These are phyloP conservation scores for Penicillium sp. DNA, from an alignment of 2,329 filamentous ascomycete species.

Conservation along the genomic window DNA sequence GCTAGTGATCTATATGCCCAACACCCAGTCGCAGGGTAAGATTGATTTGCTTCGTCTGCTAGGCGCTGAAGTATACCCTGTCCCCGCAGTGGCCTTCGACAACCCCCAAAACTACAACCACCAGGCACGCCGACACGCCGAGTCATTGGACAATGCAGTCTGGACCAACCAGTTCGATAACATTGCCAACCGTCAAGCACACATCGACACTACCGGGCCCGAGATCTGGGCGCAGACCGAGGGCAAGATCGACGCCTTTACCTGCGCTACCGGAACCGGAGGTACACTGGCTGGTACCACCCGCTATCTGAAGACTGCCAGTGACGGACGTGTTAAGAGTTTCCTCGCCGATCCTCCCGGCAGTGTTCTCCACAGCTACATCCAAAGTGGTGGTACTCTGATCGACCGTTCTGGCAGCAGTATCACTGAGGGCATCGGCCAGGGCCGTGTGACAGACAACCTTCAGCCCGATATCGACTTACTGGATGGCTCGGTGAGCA, in stretches of 20 bases:
- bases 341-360: conserved; percentile 94
- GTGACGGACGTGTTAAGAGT: conserved; percentile 73
- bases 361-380: conserved; percentile 88
- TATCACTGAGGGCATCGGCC: conserved; percentile 97
- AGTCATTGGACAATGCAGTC: conserved; percentile 78
- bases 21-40: conserved; percentile 97
- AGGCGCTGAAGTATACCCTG: conserved; percentile 92
- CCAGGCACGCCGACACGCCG: conserved; percentile 87
- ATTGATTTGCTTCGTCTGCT: conserved; percentile 87
- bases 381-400: conserved; percentile 78
- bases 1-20: conserved; percentile 98
- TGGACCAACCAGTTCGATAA: conserved; percentile 99
- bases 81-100: conserved; percentile 92
- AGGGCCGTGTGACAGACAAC: conserved; percentile 96
- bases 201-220: conserved; percentile 94
- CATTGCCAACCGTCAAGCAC: conserved; percentile 84
- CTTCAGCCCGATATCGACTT: conserved; percentile 78
- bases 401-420: conserved; percentile 77
- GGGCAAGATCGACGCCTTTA: conserved; percentile 88
- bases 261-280: conserved; percentile 88
- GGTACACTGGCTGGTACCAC: conserved; percentile 89
- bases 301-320: conserved; percentile 80
- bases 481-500: conserved; percentile 78
- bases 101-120: conserved; percentile 98
- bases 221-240: conserved; percentile 94